Conservation (phyloP, 306 rosid species). For the Quercus dentata region DNA sequence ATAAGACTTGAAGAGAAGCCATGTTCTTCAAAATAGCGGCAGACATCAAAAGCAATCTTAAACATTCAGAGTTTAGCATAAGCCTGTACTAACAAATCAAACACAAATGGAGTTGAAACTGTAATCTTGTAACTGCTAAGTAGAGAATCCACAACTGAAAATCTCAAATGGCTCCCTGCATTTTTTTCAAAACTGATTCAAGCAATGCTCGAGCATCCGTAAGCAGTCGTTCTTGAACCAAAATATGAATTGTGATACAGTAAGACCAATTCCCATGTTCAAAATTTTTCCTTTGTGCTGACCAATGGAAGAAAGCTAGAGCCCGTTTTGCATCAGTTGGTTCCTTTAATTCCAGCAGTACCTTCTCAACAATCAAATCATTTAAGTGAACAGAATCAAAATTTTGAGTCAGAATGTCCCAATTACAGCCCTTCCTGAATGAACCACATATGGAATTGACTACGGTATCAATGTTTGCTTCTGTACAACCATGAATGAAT, state of each 20-base stretch:
- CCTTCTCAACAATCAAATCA: slow-evolving; percentile 38
- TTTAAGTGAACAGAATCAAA: slow-evolving; percentile 33
- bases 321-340: slow-evolving; percentile 66
- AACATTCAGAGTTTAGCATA: slow-evolving; percentile 54
- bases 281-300: slow-evolving; percentile 33
- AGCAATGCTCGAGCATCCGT: slow-evolving; percentile 64
- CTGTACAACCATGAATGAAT: slow-evolving; percentile 18
- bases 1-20: slow-evolving; percentile 45
- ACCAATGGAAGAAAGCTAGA: slow-evolving; percentile 80
- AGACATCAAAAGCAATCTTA: slow-evolving; percentile 43
- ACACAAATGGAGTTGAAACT: slow-evolving; percentile 48
- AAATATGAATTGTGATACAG: slow-evolving; percentile 45
- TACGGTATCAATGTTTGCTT: neutral
- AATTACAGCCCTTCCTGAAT: slow-evolving; percentile 45
- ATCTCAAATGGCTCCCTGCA: neutral
- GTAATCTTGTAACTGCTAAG: slow-evolving; percentile 34
- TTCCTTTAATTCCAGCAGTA: slow-evolving; percentile 44
- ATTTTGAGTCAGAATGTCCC: slow-evolving; percentile 49
- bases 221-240: slow-evolving; percentile 44
- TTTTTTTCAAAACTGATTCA: slow-evolving; percentile 34
- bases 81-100: slow-evolving; percentile 56
- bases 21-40: slow-evolving; percentile 39
- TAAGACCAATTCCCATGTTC: slow-evolving; percentile 52
- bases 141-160: slow-evolving; percentile 50
- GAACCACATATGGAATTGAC: slow-evolving; percentile 39